Evolutionary conservation across 495 filamentous ascomycete species (phyloP), one percentile per base, ranked within the genome.

Genomic region (Xylaria nigripes): DNA sequence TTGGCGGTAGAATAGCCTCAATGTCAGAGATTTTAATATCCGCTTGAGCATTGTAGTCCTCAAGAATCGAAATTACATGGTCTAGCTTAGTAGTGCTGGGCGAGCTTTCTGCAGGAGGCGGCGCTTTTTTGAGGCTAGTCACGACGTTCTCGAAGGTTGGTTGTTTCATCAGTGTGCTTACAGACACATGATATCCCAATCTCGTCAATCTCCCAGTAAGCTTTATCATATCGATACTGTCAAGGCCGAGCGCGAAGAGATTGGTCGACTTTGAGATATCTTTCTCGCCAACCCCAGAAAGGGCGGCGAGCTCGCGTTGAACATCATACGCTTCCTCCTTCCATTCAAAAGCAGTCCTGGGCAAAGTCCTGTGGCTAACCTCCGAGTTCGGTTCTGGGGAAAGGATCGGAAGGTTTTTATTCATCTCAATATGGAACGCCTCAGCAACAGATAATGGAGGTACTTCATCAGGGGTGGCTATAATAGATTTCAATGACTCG

Each of bases 201-300:
- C 69, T 75, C 58, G 80, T 85, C 21, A 94, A 70, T 43, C 74
- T 75, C 1, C 85, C 79, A 1, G 86, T 79, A 4, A 90, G 72
- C 63, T 84, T 87, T 59, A 83, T 85, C 16, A 77, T 67, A 56
- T 86, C 84, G 57, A 87, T 85, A 58, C 84, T 86, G 64, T 87
- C 84, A 8, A 87, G 70, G 0, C 84, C 84, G 10, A 87, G 71
- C 44, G 82, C 77, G 34, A 86, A 72, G 5, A 87, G 68, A 1
- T 81, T 85, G 1, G 79, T 81, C 3, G 72, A 62, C 38, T 76
- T 72, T 19, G 64, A 65, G 21, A 95, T 68, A 5, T 70, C 58
- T 2, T 74, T 64, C 16, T 66, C 58, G 2, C 75, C 62, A 8
- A 81, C 62, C 0, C 75, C 76, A 7, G 84, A 78, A 24, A 92